Evolutionary conservation across 2,329 filamentous ascomycete species (phyloP), one percentile per base, ranked within the genome.

Genomic region (Penicillium italicum): DNA sequence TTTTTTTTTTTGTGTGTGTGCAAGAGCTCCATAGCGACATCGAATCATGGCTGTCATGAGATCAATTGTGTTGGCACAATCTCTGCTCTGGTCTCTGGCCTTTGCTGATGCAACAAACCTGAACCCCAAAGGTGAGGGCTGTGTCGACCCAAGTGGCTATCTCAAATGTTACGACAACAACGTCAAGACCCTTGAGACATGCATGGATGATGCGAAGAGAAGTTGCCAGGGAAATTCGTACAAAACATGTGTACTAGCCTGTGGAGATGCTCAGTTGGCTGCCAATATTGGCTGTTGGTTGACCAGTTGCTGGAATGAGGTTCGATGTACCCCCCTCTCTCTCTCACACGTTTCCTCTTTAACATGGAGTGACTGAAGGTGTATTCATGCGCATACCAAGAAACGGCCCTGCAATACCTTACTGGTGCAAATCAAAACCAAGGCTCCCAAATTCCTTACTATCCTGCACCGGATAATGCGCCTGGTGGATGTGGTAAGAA

Each of bases 101-200:
- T 20, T 18, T 7, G 55, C 36, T 11, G 50, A 57, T 54, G 50
- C 55, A 18, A 38, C 55, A 31, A 57, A 57, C 31, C 34, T 54
- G 36, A 57, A 57, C 18, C 55, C 55, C n/a, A 44, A 33, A 12
- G 55, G 55, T 26, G n/a, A 57, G 12, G 55, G 55, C 16, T 57
- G 55, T 45, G 55, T 57, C 30, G 55, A 57, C 34, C 55, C 50
- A 37, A 57, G 50, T 44, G 55, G 50, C 24, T 57, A 57, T 57
- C 55, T 57, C 14, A 50, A 57, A n/a, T 57, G 55, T 34, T 57
- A 57, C 28, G n/a, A 49, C 12, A 33, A 50, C 10, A 57, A 57
- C 44, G 37, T n/a, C 16, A 38, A 57, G n/a, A 20, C 31, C 14
- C 44, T 57, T 28, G n/a, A 3, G 1, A n/a, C 14, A 7, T 51